phyloP scores from a whole-genome alignment of 2,329 filamentous ascomycete genomes.

The Onygena corvina region DNA sequence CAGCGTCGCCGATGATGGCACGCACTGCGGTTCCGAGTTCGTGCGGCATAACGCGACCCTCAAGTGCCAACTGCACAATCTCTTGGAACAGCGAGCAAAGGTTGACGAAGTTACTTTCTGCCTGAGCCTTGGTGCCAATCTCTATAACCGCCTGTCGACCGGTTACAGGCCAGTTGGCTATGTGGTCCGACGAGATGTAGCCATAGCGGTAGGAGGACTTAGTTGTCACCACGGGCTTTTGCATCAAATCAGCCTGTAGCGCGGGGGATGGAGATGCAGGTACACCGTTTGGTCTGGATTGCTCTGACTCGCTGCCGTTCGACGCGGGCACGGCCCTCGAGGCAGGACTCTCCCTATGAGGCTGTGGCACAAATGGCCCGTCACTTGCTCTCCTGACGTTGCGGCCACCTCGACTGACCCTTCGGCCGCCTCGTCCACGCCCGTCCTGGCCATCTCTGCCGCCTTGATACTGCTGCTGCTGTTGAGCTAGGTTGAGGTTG shows the following conservation, averaged over 20 bases:
- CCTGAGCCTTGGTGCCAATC: slow-evolving; percentile 51
- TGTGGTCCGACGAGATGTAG: slow-evolving; percentile 57
- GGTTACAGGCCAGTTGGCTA: slow-evolving; percentile 54
- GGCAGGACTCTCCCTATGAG: slow-evolving; percentile 19
- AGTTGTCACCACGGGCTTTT: slow-evolving; percentile 14
- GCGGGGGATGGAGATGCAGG: slow-evolving; percentile 19
- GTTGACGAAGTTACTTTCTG: slow-evolving; percentile 55
- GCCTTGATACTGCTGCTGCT: slow-evolving; percentile 32
- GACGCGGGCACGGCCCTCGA: slow-evolving; percentile 23
- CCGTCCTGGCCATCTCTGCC: slow-evolving; percentile 28
- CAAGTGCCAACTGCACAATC: slow-evolving; percentile 62
- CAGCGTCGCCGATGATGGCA: slow-evolving; percentile 55
- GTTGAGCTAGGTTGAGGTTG: slow-evolving; percentile 42
- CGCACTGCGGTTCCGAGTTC: slow-evolving; percentile 63
- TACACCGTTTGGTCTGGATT: slow-evolving; percentile 22
- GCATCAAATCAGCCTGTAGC: slow-evolving; percentile 8
- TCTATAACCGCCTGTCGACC: slow-evolving; percentile 58
- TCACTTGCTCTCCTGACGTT: slow-evolving; percentile 28
- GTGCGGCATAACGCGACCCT: slow-evolving; percentile 51
- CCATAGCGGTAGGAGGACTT: slow-evolving; percentile 54
- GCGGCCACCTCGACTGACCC: slow-evolving; percentile 30
- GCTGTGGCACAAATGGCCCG: slow-evolving; percentile 25
- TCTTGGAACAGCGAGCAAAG: slow-evolving; percentile 72
- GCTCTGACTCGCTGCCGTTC: slow-evolving; percentile 22
- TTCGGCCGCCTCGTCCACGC: slow-evolving; percentile 29